Conservation (phyloP, 306 rosid species). For the Crotalaria pallida region DNA sequence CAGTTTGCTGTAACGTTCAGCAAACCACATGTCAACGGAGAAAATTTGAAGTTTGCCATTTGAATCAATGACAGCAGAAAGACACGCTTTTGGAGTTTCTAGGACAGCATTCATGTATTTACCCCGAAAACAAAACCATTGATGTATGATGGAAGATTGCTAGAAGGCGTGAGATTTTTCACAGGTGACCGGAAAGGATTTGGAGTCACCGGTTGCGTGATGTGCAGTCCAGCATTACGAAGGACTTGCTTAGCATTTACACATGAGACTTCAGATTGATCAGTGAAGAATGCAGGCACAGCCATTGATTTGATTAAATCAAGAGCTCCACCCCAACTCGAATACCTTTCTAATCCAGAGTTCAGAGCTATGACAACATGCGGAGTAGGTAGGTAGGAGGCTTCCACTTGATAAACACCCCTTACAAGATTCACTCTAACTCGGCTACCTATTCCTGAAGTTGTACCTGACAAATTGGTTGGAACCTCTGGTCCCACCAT, state of each 20-base stretch:
- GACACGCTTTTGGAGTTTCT: not conserved
- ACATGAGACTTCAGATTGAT: conserved; percentile 27
- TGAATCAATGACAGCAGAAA: not conserved
- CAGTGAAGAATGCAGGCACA: conserved; percentile 30
- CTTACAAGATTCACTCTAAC: conserved; percentile 34
- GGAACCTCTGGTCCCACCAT: conserved; percentile 35
- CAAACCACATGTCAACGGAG: not conserved
- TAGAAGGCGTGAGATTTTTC: conserved; percentile 39
- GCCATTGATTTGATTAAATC: conserved; percentile 26
- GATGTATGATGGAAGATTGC: conserved; percentile 57
- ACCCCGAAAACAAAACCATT: conserved; percentile 62
- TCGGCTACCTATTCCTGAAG: conserved; percentile 32
- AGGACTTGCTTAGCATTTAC: conserved; percentile 33
- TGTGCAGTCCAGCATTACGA: conserved; percentile 32
- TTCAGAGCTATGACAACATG: conserved; percentile 28
- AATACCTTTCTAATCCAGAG: conserved; percentile 24
- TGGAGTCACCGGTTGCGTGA: conserved; percentile 61
- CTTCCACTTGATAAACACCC: conserved; percentile 36
- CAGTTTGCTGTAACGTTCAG: not conserved
- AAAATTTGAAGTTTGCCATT: conserved; percentile 2
- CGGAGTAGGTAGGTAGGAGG: conserved; percentile 24
- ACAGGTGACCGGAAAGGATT: conserved; percentile 64
- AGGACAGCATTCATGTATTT: conserved; percentile 34
- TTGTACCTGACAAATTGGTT: conserved; percentile 26
- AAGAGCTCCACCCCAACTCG: conserved; percentile 28